Conservation (phyloP, 2,329 filamentous ascomycete species). For the Diaporthe aspalathi region DNA sequence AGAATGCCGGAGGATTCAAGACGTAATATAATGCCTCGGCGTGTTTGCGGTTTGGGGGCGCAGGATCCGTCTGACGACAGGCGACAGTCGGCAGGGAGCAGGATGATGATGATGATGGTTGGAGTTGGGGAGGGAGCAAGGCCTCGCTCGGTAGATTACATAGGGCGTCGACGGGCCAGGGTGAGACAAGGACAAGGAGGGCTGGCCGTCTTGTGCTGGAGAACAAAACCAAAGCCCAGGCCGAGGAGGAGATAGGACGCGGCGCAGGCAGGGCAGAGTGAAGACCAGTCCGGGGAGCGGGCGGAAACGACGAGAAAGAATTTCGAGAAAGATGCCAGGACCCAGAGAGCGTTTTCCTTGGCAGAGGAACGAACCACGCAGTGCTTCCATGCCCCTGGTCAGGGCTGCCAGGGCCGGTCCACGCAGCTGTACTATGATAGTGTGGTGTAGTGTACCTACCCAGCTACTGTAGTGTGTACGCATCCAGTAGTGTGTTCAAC, state of each 20-base stretch:
- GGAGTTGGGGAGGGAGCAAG: neutral
- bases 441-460: too few species aligned
- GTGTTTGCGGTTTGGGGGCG: slow-evolving; percentile 7
- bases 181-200: slow-evolving; percentile 10
- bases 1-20: neutral
- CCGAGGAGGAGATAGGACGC: neutral
- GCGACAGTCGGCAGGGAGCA: neutral
- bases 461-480: too few species aligned
- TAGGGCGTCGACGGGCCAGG: neutral
- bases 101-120: neutral
- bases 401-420: too few species aligned
- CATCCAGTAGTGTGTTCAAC: too few species aligned
- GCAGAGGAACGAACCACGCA: slow-evolving; percentile 23
- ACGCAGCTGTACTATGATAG: neutral
- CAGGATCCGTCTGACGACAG: slow-evolving; percentile 8
- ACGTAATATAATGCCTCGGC: neutral
- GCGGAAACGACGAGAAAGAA: slow-evolving; percentile 13
- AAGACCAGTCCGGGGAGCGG: slow-evolving; percentile 11
- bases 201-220: slow-evolving; percentile 6
- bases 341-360: neutral
- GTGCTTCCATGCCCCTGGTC: too few species aligned
- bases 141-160: neutral
- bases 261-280: neutral
- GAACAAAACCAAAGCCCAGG: neutral
- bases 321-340: slow-evolving; percentile 21